Percentiles rank a stretch among this genome's conserved stretches.
phyloP scores from a whole-genome alignment of 441 rosid species.

The Populus hybrid region DNA sequence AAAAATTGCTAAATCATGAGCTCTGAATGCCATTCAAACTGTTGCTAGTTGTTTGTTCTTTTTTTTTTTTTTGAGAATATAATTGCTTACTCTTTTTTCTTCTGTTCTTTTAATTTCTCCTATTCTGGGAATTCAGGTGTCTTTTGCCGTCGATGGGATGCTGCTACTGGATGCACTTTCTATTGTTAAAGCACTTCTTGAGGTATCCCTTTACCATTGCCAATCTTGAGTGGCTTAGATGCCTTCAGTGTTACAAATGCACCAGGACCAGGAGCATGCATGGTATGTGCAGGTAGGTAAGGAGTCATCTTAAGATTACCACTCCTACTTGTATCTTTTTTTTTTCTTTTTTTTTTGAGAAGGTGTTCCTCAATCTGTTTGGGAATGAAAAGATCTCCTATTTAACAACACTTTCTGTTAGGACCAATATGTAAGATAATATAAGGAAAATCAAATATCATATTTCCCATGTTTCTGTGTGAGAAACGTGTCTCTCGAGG shows the following conservation, averaged over 20 bases:
- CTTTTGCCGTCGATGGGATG: slow-evolving; percentile 80
- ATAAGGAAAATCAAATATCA: background rate
- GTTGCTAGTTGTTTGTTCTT: too few relatives aligned
- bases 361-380: background rate
- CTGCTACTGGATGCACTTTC: slow-evolving; percentile 66
- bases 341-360: background rate
- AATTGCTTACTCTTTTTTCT: background rate
- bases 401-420: background rate
- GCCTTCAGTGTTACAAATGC: background rate
- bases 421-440: background rate
- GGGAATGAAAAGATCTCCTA: background rate
- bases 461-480: background rate
- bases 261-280: background rate
- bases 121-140: slow-evolving; percentile 41
- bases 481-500: background rate
- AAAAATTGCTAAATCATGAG: too few relatives aligned
- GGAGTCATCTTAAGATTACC: background rate
- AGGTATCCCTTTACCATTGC: slow-evolving; percentile 40
- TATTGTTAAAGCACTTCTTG: slow-evolving; percentile 66
- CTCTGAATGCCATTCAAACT: too few relatives aligned
- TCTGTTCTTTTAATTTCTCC: background rate
- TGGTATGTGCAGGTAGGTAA: background rate
- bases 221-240: background rate
- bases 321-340: background rate
- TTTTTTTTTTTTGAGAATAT: too few relatives aligned